Base-by-base conservation (phyloP, 2,329 filamentous ascomycete genomes). In the Parasarocladium wereldwijsianum region DNA sequence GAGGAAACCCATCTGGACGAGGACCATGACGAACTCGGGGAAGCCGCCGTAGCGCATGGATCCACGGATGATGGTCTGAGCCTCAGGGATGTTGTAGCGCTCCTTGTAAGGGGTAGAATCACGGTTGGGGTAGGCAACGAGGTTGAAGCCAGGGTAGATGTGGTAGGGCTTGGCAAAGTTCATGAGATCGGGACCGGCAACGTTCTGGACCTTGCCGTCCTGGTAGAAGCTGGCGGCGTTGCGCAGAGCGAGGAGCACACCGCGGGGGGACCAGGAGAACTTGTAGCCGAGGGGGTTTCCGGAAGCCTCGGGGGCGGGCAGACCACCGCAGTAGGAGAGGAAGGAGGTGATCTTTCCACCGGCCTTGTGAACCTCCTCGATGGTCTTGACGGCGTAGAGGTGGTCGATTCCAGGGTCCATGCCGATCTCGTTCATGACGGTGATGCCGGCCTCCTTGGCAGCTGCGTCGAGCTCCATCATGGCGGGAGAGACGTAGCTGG, bases 391-490 rank as follows among this genome's bases (percentile, higher is more conserved):
- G 26, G 86, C 86, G 50, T 87, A 64, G n/a, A 69, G 58, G 51
- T 80, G 75, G 50, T 84, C 77, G 40, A 84, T 71, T 49, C 76
- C 76, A 17, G 76, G 76, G 52, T 80, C 76, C 36, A 80, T 49
- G 38, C 84, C 84, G 49, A 93, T 92, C 69, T 96, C 87, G 60
- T 96, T 94, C 80, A 94, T 86, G 50, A 94, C 86, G 8, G 84
- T 93, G 51, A 94, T 94, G 37, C 85, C 86, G 12, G 87, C 87
- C 38, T 78, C 80, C 67, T 93, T 93, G 52, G 70, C 74, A 44
- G 78, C 63, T 44, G 75, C 64, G 46, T 94, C 79, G 29, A 96
- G 73, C 62, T 86, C 87, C 60, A 77, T 57, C 85, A 94, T 94
- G 40, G 83, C 82, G 4, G 84, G 84, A 4, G 82, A 92, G 42